phyloP scores from a whole-genome alignment of 768 basidiomycete genomes.

The Pholiota microspora region DNA sequence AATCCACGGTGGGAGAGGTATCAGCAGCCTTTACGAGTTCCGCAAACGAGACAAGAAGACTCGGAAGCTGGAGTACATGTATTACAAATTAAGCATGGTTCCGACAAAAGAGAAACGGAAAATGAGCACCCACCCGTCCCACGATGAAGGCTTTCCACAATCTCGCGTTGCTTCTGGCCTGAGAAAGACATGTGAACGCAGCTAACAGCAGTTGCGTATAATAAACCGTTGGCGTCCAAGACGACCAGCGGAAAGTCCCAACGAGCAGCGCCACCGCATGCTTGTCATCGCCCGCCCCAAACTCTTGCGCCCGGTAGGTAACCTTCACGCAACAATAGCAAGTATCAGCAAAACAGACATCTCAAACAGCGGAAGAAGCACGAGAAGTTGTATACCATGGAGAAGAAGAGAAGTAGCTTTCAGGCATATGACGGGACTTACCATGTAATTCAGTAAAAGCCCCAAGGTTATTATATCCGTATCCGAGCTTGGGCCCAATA shows the following conservation, averaged over 20 bases:
- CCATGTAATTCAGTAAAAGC: constrained; percentile 60
- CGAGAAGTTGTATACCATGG: neutral
- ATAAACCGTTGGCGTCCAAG: constrained; percentile 62
- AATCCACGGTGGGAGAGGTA: constrained; percentile 50
- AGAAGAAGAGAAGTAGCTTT: constrained; percentile 1
- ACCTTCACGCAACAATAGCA: constrained; percentile 38
- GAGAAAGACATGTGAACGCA: constrained; percentile 60
- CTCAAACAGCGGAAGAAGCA: constrained; percentile 13
- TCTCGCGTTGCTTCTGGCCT: constrained; percentile 34
- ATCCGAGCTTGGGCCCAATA: constrained; percentile 56
- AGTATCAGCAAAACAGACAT: constrained; percentile 7
- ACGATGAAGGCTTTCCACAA: constrained; percentile 74
- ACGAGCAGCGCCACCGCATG: constrained; percentile 55
- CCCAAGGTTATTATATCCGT: constrained; percentile 65
- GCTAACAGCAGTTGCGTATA: constrained; percentile 68
- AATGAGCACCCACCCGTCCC: constrained; percentile 55
- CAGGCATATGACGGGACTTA: constrained; percentile 29
- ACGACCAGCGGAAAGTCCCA: constrained; percentile 56
- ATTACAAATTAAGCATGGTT: neutral
- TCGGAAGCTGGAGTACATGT: constrained; percentile 43
- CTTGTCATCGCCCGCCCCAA: constrained; percentile 58
- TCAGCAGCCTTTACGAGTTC: constrained; percentile 48
- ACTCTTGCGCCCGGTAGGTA: constrained; percentile 52
- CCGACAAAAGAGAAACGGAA: neutral
- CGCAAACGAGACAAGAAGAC: constrained; percentile 54